Evolutionary conservation across 129 eudicot species (phyloP).

Genomic region (Dittrichia graveolens): DNA sequence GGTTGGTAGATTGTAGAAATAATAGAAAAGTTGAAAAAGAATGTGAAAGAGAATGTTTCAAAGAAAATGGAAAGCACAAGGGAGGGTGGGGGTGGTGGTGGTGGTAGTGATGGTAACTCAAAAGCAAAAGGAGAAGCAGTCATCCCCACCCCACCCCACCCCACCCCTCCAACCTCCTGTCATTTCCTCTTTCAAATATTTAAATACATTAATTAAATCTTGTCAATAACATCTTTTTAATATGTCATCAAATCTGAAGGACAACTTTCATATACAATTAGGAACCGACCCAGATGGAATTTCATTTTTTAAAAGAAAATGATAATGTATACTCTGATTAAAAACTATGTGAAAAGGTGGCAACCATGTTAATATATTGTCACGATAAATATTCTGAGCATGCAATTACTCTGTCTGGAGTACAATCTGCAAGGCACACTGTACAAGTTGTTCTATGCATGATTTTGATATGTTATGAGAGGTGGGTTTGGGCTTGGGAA

Average conservation of each 20-base stretch:
- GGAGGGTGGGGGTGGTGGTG: constrained; percentile 58
- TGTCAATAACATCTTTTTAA: constrained; percentile 23
- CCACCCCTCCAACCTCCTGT: constrained; percentile 51
- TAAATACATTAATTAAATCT: constrained; percentile 26
- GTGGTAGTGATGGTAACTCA: constrained; percentile 69
- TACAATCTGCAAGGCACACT: constrained; percentile 16
- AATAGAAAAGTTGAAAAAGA: constrained; percentile 40
- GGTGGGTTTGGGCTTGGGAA: constrained; percentile 7
- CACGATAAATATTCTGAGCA: not conserved
- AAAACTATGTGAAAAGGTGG: too few species aligned
- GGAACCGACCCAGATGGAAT: not conserved
- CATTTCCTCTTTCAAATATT: constrained; percentile 47
- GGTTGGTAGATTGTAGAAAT: constrained; percentile 49
- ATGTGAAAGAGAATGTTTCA: constrained; percentile 65
- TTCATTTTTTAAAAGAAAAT: not conserved
- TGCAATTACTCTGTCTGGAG: not conserved
- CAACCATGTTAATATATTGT: too few species aligned
- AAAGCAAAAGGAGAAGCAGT: constrained; percentile 57
- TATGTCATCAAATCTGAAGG: constrained; percentile 2
- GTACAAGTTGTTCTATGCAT: constrained; percentile 11
- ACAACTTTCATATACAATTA: constrained; percentile 8
- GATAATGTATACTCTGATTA: not conserved
- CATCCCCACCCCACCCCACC: constrained; percentile 45
- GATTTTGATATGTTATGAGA: not conserved
- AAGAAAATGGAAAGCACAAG: constrained; percentile 57